Conservation (phyloP, 2,329 filamentous ascomycete genomes). For the Exophiala spinifera region DNA sequence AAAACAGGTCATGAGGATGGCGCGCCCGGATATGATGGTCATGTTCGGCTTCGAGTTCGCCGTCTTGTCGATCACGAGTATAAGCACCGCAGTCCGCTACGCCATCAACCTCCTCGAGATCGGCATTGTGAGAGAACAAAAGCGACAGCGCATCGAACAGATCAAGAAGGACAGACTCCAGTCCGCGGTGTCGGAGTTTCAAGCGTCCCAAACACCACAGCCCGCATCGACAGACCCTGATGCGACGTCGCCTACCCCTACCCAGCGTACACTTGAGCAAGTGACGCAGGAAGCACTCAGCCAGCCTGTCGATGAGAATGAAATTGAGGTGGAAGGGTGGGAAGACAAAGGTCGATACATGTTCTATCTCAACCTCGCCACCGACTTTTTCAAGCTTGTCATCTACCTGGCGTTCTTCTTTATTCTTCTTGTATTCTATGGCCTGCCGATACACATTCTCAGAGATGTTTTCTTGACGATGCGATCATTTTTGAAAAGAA, state of each 20-base stretch:
- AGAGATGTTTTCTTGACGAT: constrained; percentile 92
- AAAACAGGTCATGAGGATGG: constrained; percentile 77
- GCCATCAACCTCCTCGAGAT: constrained; percentile 73
- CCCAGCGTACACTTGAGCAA: constrained; percentile 21
- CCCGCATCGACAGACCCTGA: constrained; percentile 38
- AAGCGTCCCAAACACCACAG: constrained; percentile 9
- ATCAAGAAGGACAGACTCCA: constrained; percentile 58
- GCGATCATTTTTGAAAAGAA: constrained; percentile 82
- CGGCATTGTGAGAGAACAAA: constrained; percentile 71
- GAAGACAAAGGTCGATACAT: constrained; percentile 92
- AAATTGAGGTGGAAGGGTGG: constrained; percentile 94
- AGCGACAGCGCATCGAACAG: constrained; percentile 63
- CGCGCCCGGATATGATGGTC: constrained; percentile 97
- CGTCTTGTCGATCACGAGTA: constrained; percentile 74
- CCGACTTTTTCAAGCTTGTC: constrained; percentile 84
- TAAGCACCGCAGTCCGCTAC: constrained; percentile 77
- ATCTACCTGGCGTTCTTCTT: constrained; percentile 91
- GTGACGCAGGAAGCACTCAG: constrained; percentile 42
- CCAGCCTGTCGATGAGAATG: constrained; percentile 72
- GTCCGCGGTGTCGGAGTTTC: constrained; percentile 22
- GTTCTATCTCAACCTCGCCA: constrained; percentile 79
- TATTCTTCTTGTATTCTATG: constrained; percentile 90
- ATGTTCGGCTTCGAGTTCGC: constrained; percentile 99
- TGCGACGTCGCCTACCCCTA: constrained; percentile 9
- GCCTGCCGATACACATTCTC: constrained; percentile 93